A percentile compares a stretch with the other conserved stretches of the same genome.
Evolutionary conservation across 1,139 yeast genomes (phyloP).

Genomic region (Pichia kudriavzevii): DNA sequence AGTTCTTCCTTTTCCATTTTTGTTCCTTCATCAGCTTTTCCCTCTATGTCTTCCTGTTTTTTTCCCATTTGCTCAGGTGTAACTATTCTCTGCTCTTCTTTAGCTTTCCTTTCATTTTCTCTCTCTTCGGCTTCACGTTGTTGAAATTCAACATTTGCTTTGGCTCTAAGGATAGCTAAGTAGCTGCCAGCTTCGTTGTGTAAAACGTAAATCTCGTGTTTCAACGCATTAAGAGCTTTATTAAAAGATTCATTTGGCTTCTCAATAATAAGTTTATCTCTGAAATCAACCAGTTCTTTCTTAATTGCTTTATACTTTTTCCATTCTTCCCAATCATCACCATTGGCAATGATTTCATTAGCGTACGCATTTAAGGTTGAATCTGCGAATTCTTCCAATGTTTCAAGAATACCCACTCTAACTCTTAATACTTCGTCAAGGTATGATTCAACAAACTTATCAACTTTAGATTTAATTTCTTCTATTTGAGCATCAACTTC

Average conservation of each 20-base stretch:
- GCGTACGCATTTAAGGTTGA: conserved; percentile 49
- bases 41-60: not conserved
- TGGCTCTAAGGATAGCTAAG: conserved; percentile 65
- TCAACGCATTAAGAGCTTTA: conserved; percentile 51
- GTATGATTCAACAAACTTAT: conserved; percentile 31
- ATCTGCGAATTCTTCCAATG: conserved; percentile 68
- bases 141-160: conserved; percentile 77
- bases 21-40: not conserved
- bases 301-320: conserved; percentile 55
- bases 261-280: conserved; percentile 45
- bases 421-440: conserved; percentile 38
- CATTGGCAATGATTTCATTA: conserved; percentile 28
- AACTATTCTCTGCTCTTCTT: not conserved
- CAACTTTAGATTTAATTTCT: conserved; percentile 31
- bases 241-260: conserved; percentile 45
- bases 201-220: conserved; percentile 51
- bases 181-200: conserved; percentile 66
- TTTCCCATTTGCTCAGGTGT: not conserved
- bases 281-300: conserved; percentile 42
- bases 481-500: conserved; percentile 36
- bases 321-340: conserved; percentile 55
- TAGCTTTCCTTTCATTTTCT: conserved; percentile 1
- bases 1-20: not conserved
- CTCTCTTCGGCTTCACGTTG: conserved; percentile 41
- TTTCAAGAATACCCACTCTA: conserved; percentile 52